A percentile compares a stretch with the other conserved stretches of the same genome.
phyloP scores from a whole-genome alignment of 768 basidiomycete genomes.

The Phylloporus arenicola region DNA sequence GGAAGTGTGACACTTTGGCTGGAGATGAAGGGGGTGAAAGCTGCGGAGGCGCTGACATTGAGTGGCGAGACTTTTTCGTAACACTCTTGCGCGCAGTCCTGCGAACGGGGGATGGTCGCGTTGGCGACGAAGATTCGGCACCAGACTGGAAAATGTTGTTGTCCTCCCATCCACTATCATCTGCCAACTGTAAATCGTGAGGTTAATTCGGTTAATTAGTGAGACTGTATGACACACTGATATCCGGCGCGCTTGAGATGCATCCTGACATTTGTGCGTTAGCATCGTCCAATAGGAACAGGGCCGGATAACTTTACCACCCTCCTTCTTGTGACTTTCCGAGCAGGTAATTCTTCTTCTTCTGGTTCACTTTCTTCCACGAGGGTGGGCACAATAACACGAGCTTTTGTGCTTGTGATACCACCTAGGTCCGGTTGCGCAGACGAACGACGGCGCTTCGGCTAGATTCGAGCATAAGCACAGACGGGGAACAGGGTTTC shows the following conservation, averaged over 20 bases:
- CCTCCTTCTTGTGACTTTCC: conserved; percentile 59
- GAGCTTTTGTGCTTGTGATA: conserved; percentile 33
- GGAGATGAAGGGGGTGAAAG: conserved; percentile 41
- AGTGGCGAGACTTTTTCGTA: conserved; percentile 55
- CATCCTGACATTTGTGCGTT: conserved; percentile 39
- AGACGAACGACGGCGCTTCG: conserved; percentile 76
- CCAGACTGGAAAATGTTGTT: conserved; percentile 89
- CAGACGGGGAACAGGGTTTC: conserved; percentile 1
- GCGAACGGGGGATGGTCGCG: conserved; percentile 52
- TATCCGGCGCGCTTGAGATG: conserved; percentile 48
- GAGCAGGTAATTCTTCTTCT: conserved; percentile 52
- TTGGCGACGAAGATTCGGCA: conserved; percentile 81
- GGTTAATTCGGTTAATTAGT: conserved; percentile 4
- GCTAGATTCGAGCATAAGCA: conserved; percentile 35
- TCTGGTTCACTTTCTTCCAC: conserved; percentile 75
- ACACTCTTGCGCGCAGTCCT: conserved; percentile 39
- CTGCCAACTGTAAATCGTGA: conserved; percentile 29
- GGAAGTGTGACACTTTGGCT: conserved; percentile 22
- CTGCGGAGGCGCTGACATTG: conserved; percentile 67
- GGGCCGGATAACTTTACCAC: conserved; percentile 34
- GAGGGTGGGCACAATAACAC: conserved; percentile 40
- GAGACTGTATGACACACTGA: conserved; percentile 39
- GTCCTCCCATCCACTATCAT: conserved; percentile 87
- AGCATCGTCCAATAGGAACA: neutral
- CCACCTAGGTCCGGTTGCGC: conserved; percentile 66